Evolutionary conservation across 306 rosid species (phyloP).

Genomic region (Sophora flavescens): DNA sequence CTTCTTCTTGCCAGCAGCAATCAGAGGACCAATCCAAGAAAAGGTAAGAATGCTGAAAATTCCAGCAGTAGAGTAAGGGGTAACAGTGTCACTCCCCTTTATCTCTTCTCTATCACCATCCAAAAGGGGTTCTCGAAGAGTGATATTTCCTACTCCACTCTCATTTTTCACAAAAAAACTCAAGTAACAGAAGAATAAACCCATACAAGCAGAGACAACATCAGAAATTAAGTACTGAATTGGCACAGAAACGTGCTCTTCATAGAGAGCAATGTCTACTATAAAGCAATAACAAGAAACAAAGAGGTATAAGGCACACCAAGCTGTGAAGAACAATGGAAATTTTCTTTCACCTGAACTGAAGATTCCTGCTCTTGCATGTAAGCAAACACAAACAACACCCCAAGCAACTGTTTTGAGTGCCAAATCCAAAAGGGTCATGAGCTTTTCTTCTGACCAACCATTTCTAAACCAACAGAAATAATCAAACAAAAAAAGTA

Average conservation of each 20-base stretch:
- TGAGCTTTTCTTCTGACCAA: constrained; percentile 45
- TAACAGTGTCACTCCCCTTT: constrained; percentile 41
- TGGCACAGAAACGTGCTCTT: background rate
- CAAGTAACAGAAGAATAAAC: constrained; percentile 41
- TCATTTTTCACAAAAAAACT: constrained; percentile 8
- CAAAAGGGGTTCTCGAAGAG: constrained; percentile 35
- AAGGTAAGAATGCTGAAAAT: constrained; percentile 45
- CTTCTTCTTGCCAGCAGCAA: constrained; percentile 43
- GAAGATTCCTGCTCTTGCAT: background rate
- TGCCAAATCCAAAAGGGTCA: constrained; percentile 37
- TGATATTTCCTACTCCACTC: background rate
- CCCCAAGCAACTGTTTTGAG: constrained; percentile 38
- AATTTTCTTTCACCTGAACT: constrained; percentile 5
- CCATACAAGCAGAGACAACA: background rate
- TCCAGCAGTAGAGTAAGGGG: constrained; percentile 51
- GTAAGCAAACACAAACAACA: constrained; percentile 16
- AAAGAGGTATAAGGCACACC: constrained; percentile 6
- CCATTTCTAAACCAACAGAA: constrained; percentile 38
- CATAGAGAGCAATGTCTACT: constrained; percentile 24
- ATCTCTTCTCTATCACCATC: constrained; percentile 10
- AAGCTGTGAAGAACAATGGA: constrained; percentile 12
- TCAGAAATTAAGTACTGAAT: constrained; percentile 37
- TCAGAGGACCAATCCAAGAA: constrained; percentile 49
- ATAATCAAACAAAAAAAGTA: constrained; percentile 33
- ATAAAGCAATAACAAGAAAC: constrained; percentile 11